Base-by-base conservation (phyloP, 352 stramenopile genomes). In the Globisporangium barbulae region DNA sequence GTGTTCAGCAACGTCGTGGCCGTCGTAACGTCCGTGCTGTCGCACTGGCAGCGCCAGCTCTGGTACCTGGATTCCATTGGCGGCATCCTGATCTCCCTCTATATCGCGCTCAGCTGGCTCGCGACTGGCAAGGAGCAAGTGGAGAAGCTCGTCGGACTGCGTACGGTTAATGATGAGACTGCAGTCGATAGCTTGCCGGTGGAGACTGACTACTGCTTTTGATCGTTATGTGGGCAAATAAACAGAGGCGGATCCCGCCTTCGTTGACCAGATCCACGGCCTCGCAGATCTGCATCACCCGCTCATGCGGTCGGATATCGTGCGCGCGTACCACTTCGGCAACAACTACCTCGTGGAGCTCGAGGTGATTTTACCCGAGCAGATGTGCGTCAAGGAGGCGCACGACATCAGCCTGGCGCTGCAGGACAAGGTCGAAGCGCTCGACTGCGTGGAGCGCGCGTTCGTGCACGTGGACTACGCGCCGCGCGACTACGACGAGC, bases 401-500 rank as follows among this genome's bases (percentile, higher is more conserved):
- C 97, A 99, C 78, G 97, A 99, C 73, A 97, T 99, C 62, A 97
- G 94, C 53, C 89, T 99, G 62, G 95, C 95, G 61, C 81, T 99
- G 53, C 96, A 99, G 70, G 89, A 98, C 67, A 97, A 98, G 70
- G 94, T 99, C 69, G 97, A 99, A 73, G 85, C 78, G 45, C 72
- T 97, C n/a, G 91, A 98, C 65, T 90, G 96, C 69, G 97, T 99
- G 13, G 97, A 99, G 80, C 89, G 97, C 48, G 97, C 94, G 53
- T 99, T 99, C 77, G 97, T 99, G 49, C 97, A 99, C 69, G 96
- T 99, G 54, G 97, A 99, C 82, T 99, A 98, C 69, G 75, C 96
- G 49, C 78, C 83, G 52, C 88, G 88, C 47, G 88, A 90, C 74
- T 93, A 95, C 65, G 85, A 96, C 61, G 89, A 97, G 67, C 89